A percentile compares a stretch with the other conserved stretches of the same genome.
phyloP scores from a whole-genome alignment of 371 early-diverging fungal species.

The Syncephalastrum sp. region DNA sequence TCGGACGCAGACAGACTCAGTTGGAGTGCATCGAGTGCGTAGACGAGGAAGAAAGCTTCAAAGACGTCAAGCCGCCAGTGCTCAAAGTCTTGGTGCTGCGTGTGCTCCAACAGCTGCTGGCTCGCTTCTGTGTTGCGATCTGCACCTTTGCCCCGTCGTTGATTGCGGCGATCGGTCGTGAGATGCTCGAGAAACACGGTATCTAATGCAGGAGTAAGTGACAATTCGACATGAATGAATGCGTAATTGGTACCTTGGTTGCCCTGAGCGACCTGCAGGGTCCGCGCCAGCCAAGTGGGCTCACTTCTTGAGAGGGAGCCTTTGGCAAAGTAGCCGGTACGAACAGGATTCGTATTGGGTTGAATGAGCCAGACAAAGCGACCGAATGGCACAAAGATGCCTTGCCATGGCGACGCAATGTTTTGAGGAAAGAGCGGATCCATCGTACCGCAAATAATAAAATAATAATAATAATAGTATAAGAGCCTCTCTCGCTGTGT shows the following conservation, averaged over 20 bases:
- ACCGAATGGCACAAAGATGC: slow-evolving; percentile 34
- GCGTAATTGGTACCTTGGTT: neutral
- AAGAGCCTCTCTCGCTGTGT: neutral
- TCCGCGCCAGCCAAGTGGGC: slow-evolving; percentile 65
- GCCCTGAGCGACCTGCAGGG: slow-evolving; percentile 1
- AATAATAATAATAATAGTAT: too few species aligned
- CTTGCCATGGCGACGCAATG: neutral
- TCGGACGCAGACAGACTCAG: neutral
- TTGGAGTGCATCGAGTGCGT: slow-evolving; percentile 44
- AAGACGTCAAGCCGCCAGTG: slow-evolving; percentile 57
- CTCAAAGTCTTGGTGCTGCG: slow-evolving; percentile 43
- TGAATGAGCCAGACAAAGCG: slow-evolving; percentile 45
- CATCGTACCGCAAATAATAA: too few species aligned
- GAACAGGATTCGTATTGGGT: slow-evolving; percentile 38
- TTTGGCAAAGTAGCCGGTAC: slow-evolving; percentile 84
- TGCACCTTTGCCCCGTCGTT: slow-evolving; percentile 27
- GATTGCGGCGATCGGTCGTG: slow-evolving; percentile 45
- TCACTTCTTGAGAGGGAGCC: slow-evolving; percentile 80
- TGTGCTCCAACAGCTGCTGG: slow-evolving; percentile 9
- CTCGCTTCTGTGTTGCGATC: neutral
- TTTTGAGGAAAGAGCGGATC: too few species aligned
- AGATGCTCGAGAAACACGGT: slow-evolving; percentile 37
- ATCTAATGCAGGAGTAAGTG: neutral
- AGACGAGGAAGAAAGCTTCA: slow-evolving; percentile 68
- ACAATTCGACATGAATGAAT: neutral